Evolutionary conservation across 164 flowering plant genomes (phyloP), one percentile per base, ranked within the genome.

Genomic region (Kalanchoe fedtschenkoi): DNA sequence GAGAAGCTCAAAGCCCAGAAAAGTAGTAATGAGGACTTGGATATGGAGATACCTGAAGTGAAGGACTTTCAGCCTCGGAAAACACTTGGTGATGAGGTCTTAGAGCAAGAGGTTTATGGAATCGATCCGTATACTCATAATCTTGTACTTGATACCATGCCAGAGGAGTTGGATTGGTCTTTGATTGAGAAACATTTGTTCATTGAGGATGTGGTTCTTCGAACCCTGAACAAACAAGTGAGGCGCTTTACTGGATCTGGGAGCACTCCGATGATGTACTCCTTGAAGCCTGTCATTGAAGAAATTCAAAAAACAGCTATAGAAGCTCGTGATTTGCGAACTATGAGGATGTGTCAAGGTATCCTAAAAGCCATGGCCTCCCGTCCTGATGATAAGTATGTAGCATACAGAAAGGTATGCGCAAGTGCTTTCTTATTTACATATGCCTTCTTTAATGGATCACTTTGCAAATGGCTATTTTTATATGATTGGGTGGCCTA

Each of bases 101-200:
- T 95, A 54, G 99, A 95, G 59, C 99, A 95, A 70, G 99, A 95
- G 78, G 99, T 95, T 62, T 95, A 91, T 73, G 99, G 99, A 34
- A 95, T 95, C 63, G 99, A 95, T 76, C 99, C 99, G 39, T 89
- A 91, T 66, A 91, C 97, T 6, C 95, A 91, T 75, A 95, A 95
- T 73, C 95, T 95, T 72, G 78, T 95, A 55, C 91, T 95, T 62
- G 99, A 95, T 67, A 88, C 99, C 21, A 89, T 95, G 89, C 95
- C 95, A 21, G 92, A 83, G n/a, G 99, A 84, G 47, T 61, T 77
- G 70, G 87, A 84, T 63, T 91, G 96, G 97, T 41, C 88, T 42
- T 78, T 79, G 38, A 38, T 19, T 60, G 91, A 95, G 58, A 89
- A 81, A 77, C 97, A 88, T 81, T 4, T 72, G 64, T 95, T 95